phyloP scores from a whole-genome alignment of 108 stramenopile species.

The Skeletonema potamos region DNA sequence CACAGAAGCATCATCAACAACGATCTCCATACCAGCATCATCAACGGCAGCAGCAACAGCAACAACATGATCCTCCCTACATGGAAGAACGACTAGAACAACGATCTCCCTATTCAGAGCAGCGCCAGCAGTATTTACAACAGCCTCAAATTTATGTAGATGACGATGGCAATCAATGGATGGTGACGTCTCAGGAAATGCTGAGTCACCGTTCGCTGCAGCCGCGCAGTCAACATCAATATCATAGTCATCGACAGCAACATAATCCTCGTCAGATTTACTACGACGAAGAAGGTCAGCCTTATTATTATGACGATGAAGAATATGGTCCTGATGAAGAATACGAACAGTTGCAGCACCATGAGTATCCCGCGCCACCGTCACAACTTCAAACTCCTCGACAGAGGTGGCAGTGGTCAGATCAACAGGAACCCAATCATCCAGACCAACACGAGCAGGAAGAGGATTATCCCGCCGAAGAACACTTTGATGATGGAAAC shows the following conservation, averaged over 20 bases:
- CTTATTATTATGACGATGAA: background rate
- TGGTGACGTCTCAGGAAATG: background rate
- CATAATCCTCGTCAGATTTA: background rate
- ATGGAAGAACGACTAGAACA: background rate
- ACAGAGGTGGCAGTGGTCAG: background rate
- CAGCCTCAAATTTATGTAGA: background rate
- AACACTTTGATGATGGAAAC: background rate
- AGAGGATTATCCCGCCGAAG: background rate
- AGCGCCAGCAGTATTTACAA: background rate
- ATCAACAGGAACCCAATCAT: background rate
- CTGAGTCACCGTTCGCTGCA: background rate
- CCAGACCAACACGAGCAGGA: background rate
- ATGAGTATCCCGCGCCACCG: background rate
- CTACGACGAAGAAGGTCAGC: background rate
- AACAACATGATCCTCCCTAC: background rate
- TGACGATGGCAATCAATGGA: background rate
- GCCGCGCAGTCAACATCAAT: background rate
- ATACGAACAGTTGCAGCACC: background rate
- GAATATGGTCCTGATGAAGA: background rate
- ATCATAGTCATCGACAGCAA: background rate
- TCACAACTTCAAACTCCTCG: background rate
- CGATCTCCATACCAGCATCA: conserved; percentile 1
- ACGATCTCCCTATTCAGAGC: background rate
- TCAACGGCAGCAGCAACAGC: background rate
- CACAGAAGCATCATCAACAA: background rate